Evolutionary conservation across 2,329 filamentous ascomycete species (phyloP), one percentile per base, ranked within the genome.

Genomic region (Diaporthe citri): DNA sequence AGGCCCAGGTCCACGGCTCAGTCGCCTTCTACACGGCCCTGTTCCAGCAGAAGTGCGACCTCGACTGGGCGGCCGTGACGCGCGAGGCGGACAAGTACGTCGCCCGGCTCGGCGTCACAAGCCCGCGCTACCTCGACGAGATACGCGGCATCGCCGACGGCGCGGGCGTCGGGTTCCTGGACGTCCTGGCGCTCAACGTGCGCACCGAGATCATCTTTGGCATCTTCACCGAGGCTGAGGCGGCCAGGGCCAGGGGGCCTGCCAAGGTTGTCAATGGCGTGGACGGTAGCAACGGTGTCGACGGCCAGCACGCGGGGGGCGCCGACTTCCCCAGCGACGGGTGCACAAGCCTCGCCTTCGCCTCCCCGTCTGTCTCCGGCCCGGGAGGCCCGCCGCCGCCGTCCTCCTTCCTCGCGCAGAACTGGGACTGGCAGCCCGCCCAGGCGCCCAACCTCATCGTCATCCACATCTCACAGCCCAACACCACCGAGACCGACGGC

Each of bases 381-480:
- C n/a, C n/a, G n/a, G n/a, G n/a, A n/a, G n/a, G n/a, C n/a, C n/a
- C n/a, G n/a, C n/a, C n/a, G n/a, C n/a, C n/a, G 5, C 12, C 39
- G 4, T 43, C 62, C 4, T 72, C 72, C 4, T 71, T 60, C 43
- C 59, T 77, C 66, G 76, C 74, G 13, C 76, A 77, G 43, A 77
- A 71, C 52, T 77, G 76, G 76, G 76, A 77, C 66, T 77, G 74
- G 76, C 66, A 76, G 36, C 57, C 20, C 13, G 62, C 56, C 12
- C 76, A 77, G 41, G 62, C 70, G 15, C 46, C 62, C 1, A 77
- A 77, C 57, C 57, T 77, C 7, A 67, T 77, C 41, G 28, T 75
- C 87, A 43, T 48, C 46, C 74, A 55, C 64, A 77, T 74, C n/a
- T 64, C 75, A 5, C 84, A 66, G 36, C 46, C 67, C 10, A 39